Percentiles rank a stretch among this genome's conserved stretches.
phyloP scores from a whole-genome alignment of 2,329 filamentous ascomycete genomes.

The Orbilia quercus region DNA sequence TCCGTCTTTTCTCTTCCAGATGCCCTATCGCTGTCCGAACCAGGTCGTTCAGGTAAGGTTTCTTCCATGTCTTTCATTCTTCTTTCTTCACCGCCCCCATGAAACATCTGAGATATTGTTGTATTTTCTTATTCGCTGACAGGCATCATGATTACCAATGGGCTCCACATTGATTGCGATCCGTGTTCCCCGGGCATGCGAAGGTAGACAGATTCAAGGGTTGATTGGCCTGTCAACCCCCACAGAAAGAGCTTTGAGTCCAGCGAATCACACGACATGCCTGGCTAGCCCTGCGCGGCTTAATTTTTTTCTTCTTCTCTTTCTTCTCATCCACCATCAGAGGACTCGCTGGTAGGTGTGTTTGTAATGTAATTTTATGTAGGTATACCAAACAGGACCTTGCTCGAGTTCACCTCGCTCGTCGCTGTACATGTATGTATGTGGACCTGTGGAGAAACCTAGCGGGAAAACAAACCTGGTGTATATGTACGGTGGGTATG shows the following conservation, averaged over 20 bases:
- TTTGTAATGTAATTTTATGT: no score
- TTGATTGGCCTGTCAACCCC: conserved; percentile 54
- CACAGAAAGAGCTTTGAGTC: conserved; percentile 25
- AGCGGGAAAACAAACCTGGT: no score
- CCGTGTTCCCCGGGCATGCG: conserved; percentile 54
- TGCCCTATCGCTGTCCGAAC: conserved; percentile 8
- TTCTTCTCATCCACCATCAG: no score
- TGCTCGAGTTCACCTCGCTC: no score
- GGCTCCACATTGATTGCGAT: conserved; percentile 49
- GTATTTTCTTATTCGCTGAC: conserved; percentile 52
- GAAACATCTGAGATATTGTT: conserved; percentile 44
- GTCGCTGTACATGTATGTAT: no score
- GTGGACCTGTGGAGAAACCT: no score
- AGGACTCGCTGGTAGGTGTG: no score
- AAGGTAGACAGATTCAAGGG: conserved; percentile 32
- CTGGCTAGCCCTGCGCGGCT: conserved; percentile 33
- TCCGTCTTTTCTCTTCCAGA: conserved; percentile 14
- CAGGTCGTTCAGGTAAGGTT: conserved; percentile 56
- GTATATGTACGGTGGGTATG: no score
- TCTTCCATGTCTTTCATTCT: conserved; percentile 28
- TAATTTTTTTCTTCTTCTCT: conserved; percentile 35
- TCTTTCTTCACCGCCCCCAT: no score
- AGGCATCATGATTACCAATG: conserved; percentile 50
- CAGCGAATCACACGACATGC: conserved; percentile 54
- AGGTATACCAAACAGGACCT: no score